phyloP scores from a whole-genome alignment of 2,329 filamentous ascomycete genomes.

The Microdochium nivale region DNA sequence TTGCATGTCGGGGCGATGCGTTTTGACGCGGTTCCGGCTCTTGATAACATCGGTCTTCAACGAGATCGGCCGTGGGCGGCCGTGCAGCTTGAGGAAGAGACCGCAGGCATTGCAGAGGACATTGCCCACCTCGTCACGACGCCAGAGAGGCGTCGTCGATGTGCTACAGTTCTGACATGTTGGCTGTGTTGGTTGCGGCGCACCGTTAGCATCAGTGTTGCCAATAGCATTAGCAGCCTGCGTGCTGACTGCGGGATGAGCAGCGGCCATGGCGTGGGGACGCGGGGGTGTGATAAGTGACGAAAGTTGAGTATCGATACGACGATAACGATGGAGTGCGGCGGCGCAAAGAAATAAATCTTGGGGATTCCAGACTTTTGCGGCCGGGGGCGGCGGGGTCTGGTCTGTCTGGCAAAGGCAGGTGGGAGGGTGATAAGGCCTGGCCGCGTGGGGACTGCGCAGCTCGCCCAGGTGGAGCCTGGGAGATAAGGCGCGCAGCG shows the following conservation, averaged over 20 bases:
- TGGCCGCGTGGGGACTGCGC: neutral
- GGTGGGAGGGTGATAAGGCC: neutral
- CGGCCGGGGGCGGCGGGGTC: neutral
- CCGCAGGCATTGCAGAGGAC: conserved; percentile 98
- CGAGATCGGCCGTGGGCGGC: conserved; percentile 84
- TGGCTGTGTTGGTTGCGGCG: conserved; percentile 66
- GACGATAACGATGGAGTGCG: neutral
- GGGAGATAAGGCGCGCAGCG: neutral
- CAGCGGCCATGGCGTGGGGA: neutral
- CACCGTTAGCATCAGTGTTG: conserved; percentile 41
- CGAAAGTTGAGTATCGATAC: neutral
- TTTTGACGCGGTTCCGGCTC: conserved; percentile 96
- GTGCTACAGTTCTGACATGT: conserved; percentile 95
- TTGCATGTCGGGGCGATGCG: conserved; percentile 64
- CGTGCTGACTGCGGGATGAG: conserved; percentile 3
- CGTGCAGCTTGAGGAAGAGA: conserved; percentile 93
- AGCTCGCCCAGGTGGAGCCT: neutral
- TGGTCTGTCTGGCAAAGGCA: neutral
- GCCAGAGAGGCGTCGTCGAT: conserved; percentile 93
- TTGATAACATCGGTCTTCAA: conserved; percentile 99
- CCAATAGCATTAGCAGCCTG: conserved; percentile 23
- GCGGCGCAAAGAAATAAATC: neutral
- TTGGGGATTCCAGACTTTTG: neutral
- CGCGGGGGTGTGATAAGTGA: neutral
- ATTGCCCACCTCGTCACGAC: conserved; percentile 88